Evolutionary conservation across 305 asterid genomes (phyloP).

Genomic region (Fraxinus nigra): DNA sequence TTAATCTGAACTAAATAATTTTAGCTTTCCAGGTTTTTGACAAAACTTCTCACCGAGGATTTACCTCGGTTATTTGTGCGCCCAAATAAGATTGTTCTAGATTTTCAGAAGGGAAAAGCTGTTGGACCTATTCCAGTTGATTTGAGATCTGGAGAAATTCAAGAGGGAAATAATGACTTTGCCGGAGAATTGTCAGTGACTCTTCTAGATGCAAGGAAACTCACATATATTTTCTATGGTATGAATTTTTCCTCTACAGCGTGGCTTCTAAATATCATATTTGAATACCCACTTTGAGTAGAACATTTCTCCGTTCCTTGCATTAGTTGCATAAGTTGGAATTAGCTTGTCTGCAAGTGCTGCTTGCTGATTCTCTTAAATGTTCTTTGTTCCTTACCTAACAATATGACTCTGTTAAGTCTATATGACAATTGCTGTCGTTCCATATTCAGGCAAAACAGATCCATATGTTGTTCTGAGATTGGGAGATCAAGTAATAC

Average conservation of each 20-base stretch:
- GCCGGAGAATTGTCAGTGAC: slow-evolving; percentile 96
- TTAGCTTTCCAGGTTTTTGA: slow-evolving; percentile 65
- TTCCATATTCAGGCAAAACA: slow-evolving; percentile 72
- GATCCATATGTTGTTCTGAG: slow-evolving; percentile 84
- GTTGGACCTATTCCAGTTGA: slow-evolving; percentile 67
- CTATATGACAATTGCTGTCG: slow-evolving; percentile 13
- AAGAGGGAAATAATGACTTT: slow-evolving; percentile 79
- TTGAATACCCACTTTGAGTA: not conserved
- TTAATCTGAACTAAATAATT: slow-evolving; percentile 17
- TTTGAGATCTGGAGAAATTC: slow-evolving; percentile 56
- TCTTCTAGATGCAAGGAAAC: slow-evolving; percentile 88
- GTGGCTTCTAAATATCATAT: not conserved
- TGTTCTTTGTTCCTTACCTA: not conserved
- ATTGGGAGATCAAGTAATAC: slow-evolving; percentile 89
- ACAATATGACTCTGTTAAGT: not conserved
- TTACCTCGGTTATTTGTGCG: slow-evolving; percentile 93
- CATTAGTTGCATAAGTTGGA: slow-evolving; percentile 14
- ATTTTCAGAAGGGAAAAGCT: slow-evolving; percentile 84
- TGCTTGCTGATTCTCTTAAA: slow-evolving; percentile 16
- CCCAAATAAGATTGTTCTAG: slow-evolving; percentile 87
- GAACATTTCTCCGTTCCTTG: slow-evolving; percentile 3
- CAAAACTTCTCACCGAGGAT: slow-evolving; percentile 89
- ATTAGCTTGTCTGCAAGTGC: slow-evolving; percentile 1
- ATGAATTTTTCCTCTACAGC: slow-evolving; percentile 18
- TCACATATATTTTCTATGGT: slow-evolving; percentile 81